A percentile compares a stretch with the other conserved stretches of the same genome.
Conservation (phyloP, 169 alveolate species). For the Plasmodium adleri region DNA sequence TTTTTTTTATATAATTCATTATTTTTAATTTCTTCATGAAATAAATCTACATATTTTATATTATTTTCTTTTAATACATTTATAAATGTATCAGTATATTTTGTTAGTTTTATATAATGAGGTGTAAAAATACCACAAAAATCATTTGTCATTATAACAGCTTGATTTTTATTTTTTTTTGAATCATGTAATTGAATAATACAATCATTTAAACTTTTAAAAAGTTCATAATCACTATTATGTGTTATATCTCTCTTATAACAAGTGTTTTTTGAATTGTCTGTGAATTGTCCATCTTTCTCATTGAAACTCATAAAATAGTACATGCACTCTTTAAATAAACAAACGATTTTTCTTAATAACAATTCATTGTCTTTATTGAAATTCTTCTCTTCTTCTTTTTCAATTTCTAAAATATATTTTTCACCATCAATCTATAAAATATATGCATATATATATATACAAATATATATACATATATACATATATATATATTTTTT, state of each 20-base stretch:
- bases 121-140: slow-evolving; percentile 73
- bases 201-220: slow-evolving; percentile 71
- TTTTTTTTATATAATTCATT: slow-evolving; percentile 66
- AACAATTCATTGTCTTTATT: slow-evolving; percentile 28
- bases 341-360: slow-evolving; percentile 37
- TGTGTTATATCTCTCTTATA: slow-evolving; percentile 53
- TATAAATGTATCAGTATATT: slow-evolving; percentile 36
- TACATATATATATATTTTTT: not conserved
- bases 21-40: slow-evolving; percentile 62
- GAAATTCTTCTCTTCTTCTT: slow-evolving; percentile 23
- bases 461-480: not conserved
- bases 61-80: slow-evolving; percentile 57
- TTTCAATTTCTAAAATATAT: slow-evolving; percentile 55
- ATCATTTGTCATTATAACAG: slow-evolving; percentile 68
- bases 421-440: slow-evolving; percentile 10
- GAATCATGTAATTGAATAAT: slow-evolving; percentile 62
- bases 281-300: slow-evolving; percentile 42
- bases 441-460: not conserved
- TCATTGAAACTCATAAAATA: slow-evolving; percentile 72
- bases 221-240: slow-evolving; percentile 56
- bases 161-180: slow-evolving; percentile 40
- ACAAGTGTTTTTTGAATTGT: slow-evolving; percentile 4
- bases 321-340: slow-evolving; percentile 69
- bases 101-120: slow-evolving; percentile 35
- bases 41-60: slow-evolving; percentile 41